Evolutionary conservation across 1,139 yeast genomes (phyloP), one percentile per base, ranked within the genome.

Genomic region (Protomyces arabidopsidicola): DNA sequence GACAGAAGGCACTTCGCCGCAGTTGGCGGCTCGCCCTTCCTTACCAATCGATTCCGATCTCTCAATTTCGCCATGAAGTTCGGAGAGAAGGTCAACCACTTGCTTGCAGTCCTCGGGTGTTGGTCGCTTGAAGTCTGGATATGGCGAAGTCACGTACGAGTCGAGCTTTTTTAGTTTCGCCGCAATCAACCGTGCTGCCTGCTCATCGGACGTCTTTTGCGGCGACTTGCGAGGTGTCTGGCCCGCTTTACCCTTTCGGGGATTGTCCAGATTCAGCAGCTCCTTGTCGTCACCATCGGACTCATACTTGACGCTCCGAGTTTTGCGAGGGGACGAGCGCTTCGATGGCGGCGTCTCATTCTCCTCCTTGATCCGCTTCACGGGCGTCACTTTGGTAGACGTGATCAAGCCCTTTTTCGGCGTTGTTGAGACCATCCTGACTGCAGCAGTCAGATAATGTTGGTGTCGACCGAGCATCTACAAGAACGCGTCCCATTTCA

Each of bases 241-340:
- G 3, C 39, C 39, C 34, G 27, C 18, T 16, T 22, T 39, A 3
- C 50, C 55, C 16, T 38, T 54, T 9, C 36, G 55, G 4, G 52
- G 52, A 18, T 20, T n/a, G 3, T 36, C 52, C 16, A 22, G 18
- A 16, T 59, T 53, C 12, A 18, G 36, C 38, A 27, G 38, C 36
- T 59, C 57, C 57, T 59, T 52, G 51, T 59, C 48, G 8, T 42
- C 48, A 20, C 24, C 48, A 18, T 42, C 48, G 6, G 48, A 42
- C 1, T 42, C 48, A 42, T 42, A 42, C 48, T 67, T n/a, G 69
- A 67, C 57, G 67, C 67, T 12, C 62, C 65, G 55, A 65, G 69
- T 5, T 45, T 48, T 50, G 34, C 53, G 53, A 31, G 53, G 53
- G 24, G 48, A 42, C 5, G 48, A 8, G 22, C 48, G 48, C 22